Evolutionary conservation across 345 rosid genomes (phyloP).

Genomic region (Eucalyptus camaldulensis): DNA sequence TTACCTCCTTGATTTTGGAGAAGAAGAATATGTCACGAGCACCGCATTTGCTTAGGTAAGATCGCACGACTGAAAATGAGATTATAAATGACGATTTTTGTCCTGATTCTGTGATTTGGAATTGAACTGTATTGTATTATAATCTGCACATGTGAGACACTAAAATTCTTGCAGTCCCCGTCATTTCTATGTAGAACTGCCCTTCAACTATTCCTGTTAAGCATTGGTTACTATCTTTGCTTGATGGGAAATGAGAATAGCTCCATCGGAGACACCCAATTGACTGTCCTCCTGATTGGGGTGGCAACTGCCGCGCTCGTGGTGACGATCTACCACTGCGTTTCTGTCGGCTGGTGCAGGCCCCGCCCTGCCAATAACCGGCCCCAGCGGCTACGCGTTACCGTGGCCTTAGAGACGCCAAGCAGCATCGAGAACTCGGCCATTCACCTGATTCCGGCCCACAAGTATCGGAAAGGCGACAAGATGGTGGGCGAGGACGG

Average conservation of each 20-base stretch:
- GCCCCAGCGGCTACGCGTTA: neutral
- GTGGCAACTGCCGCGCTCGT: slow-evolving; percentile 17
- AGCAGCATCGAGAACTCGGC: slow-evolving; percentile 8
- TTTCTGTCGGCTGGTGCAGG: slow-evolving; percentile 8
- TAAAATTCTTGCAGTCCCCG: neutral
- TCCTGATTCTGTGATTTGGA: neutral
- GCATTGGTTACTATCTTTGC: neutral
- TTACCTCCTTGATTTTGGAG: too few relatives aligned
- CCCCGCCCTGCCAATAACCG: neutral
- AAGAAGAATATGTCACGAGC: neutral
- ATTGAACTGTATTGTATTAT: neutral
- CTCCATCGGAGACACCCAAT: neutral
- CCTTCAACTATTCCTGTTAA: neutral
- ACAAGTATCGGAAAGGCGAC: slow-evolving; percentile 12
- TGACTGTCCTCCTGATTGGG: slow-evolving; percentile 3
- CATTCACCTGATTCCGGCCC: slow-evolving; percentile 22
- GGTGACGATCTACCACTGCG: slow-evolving; percentile 27
- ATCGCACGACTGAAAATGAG: neutral
- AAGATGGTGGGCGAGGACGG: slow-evolving; percentile 5
- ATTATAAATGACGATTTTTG: neutral
- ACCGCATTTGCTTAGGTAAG: neutral
- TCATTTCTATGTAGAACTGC: neutral
- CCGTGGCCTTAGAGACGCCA: neutral
- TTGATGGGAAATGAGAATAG: neutral
- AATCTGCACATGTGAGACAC: neutral